Evolutionary conservation across 768 basidiomycete species (phyloP).

Genomic region (Tephrocybe sp.): DNA sequence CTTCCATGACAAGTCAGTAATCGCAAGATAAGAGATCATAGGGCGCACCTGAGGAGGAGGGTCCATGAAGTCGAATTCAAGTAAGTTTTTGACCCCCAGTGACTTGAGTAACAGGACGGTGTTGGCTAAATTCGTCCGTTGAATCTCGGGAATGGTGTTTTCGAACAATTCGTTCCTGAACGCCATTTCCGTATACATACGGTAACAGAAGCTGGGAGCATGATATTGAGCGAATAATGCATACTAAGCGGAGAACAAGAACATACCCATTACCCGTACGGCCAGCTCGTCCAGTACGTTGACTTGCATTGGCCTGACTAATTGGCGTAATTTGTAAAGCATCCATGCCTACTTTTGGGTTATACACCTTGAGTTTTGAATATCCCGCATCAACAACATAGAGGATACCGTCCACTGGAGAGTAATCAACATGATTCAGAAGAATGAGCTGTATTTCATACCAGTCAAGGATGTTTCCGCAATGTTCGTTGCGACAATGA

Average conservation of each 20-base stretch:
- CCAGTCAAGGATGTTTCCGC: constrained; percentile 97
- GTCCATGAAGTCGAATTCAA: constrained; percentile 99
- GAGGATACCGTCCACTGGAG: constrained; percentile 90
- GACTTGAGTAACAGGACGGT: constrained; percentile 95
- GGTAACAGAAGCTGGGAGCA: constrained; percentile 81
- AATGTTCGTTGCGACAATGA: constrained; percentile 98
- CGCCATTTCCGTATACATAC: constrained; percentile 96
- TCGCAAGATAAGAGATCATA: neutral
- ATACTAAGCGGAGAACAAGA: constrained; percentile 23
- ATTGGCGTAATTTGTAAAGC: constrained; percentile 98
- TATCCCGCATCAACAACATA: constrained; percentile 97
- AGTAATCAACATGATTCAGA: constrained; percentile 13
- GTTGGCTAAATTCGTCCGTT: constrained; percentile 96
- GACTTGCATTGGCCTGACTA: constrained; percentile 97
- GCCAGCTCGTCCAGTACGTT: constrained; percentile 94
- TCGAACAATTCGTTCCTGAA: constrained; percentile 94
- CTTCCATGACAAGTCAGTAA: constrained; percentile 32
- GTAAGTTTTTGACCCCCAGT: constrained; percentile 92
- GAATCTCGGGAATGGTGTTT: constrained; percentile 97
- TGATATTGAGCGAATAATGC: neutral
- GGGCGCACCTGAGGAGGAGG: constrained; percentile 91
- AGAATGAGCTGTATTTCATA: constrained; percentile 25
- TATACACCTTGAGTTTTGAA: constrained; percentile 98
- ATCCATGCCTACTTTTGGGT: constrained; percentile 99
- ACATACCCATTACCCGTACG: constrained; percentile 89